These are phyloP conservation scores for Pulveroboletus ridleyi DNA, from an alignment of 1,284 basidiomycete genomes.

Conservation along the genomic window DNA sequence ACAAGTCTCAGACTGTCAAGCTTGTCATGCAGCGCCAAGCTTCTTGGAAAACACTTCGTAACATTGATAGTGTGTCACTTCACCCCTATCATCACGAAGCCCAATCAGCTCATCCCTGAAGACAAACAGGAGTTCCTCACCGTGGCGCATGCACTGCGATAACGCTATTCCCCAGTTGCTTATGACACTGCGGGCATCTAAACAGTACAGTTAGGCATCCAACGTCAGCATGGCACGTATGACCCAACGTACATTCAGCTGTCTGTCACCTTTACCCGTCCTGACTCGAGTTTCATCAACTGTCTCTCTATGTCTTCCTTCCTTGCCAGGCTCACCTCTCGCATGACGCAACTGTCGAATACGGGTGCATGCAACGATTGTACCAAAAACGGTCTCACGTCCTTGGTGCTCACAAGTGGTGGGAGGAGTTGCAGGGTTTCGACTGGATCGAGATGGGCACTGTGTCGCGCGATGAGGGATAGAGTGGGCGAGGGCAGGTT, in stretches of 20 bases:
- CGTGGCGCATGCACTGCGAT: conserved; percentile 93
- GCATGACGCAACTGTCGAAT: conserved; percentile 74
- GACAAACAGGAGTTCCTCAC: conserved; percentile 43
- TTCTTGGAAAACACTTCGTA: conserved; percentile 80
- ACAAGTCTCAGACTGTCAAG: conserved; percentile 12
- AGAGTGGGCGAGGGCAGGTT: conserved; percentile 82
- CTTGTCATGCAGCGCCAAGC: conserved; percentile 44
- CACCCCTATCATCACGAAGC: conserved; percentile 62
- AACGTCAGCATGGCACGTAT: background rate
- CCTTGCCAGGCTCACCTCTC: conserved; percentile 71
- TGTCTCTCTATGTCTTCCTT: conserved; percentile 76
- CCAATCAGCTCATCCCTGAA: background rate
- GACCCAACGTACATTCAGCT: conserved; percentile 76
- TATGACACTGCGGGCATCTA: conserved; percentile 96
- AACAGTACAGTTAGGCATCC: conserved; percentile 2
- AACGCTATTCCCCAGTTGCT: conserved; percentile 92
- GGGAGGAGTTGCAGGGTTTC: conserved; percentile 89
- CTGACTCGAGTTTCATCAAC: conserved; percentile 79
- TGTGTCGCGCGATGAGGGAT: conserved; percentile 84
- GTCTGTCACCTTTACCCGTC: conserved; percentile 91
- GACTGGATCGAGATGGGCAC: conserved; percentile 80
- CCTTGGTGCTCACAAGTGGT: conserved; percentile 82
- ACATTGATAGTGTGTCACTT: conserved; percentile 95
- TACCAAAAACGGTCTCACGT: conserved; percentile 82
- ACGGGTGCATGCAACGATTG: conserved; percentile 74